These are phyloP conservation scores for Cephaloascus fragrans DNA, from an alignment of 805 yeast genomes.

Conservation along the genomic window DNA sequence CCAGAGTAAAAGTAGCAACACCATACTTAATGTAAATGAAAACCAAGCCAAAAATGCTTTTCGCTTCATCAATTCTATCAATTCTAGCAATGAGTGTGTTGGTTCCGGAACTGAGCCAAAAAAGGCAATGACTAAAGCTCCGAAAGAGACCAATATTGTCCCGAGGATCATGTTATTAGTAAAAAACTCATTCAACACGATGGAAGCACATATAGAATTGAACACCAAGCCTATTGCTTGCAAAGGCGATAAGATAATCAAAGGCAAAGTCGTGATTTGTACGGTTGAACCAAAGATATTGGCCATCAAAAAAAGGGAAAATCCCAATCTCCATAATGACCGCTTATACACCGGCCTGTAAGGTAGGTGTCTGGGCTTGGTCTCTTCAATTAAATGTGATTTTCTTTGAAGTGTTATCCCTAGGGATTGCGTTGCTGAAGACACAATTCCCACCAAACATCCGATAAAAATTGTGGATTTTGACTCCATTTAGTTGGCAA, in stretches of 20 bases:
- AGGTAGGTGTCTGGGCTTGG: slow-evolving; percentile 9
- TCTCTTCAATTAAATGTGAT: slow-evolving; percentile 47
- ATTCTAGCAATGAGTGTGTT: slow-evolving; percentile 37
- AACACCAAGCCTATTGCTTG: slow-evolving; percentile 87
- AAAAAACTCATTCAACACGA: slow-evolving; percentile 61
- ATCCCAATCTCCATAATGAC: slow-evolving; percentile 69
- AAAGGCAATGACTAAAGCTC: slow-evolving; percentile 71
- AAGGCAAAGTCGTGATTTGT: slow-evolving; percentile 76
- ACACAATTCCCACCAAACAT: slow-evolving; percentile 58
- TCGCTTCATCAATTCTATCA: slow-evolving; percentile 28
- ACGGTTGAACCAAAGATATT: slow-evolving; percentile 75
- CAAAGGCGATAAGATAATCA: slow-evolving; percentile 69
- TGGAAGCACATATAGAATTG: slow-evolving; percentile 63
- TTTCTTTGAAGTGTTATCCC: slow-evolving; percentile 79
- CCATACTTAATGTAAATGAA: slow-evolving; percentile 17
- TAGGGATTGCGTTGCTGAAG: slow-evolving; percentile 71
- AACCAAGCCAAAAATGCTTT: slow-evolving; percentile 53
- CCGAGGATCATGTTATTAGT: slow-evolving; percentile 50
- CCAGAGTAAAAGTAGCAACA: slow-evolving; percentile 16
- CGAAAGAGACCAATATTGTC: slow-evolving; percentile 56
- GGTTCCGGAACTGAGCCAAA: slow-evolving; percentile 56
- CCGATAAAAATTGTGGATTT: slow-evolving; percentile 37
- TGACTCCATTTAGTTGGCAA: slow-evolving; percentile 5
- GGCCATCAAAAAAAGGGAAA: slow-evolving; percentile 57
- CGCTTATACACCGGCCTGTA: slow-evolving; percentile 29